Conservation (phyloP, 1,139 yeast genomes). For the Pichia sp. region DNA sequence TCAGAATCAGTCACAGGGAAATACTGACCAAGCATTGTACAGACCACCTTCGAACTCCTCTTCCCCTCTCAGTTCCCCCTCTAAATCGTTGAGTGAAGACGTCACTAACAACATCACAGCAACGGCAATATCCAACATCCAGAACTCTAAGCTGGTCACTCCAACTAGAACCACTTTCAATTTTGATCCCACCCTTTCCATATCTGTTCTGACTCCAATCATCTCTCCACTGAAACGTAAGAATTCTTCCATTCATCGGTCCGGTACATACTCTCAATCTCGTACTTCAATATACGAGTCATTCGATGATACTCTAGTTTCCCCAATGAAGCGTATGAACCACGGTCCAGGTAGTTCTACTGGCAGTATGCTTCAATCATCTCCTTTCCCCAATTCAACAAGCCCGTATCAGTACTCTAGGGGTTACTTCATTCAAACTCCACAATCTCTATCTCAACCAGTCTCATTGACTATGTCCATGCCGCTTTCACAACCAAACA, state of each 20-base stretch:
- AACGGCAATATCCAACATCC: slow-evolving; percentile 16
- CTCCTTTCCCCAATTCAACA: slow-evolving; percentile 20
- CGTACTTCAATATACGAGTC: slow-evolving; percentile 5
- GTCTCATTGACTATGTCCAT: too few species aligned
- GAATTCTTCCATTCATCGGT: slow-evolving; percentile 10
- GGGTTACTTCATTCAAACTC: slow-evolving; percentile 10
- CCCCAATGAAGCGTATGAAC: slow-evolving; percentile 25
- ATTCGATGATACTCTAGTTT: slow-evolving; percentile 11
- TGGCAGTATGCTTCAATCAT: slow-evolving; percentile 21
- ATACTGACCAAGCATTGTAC: not conserved
- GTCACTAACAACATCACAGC: slow-evolving; percentile 15
- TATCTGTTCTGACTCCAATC: slow-evolving; percentile 9
- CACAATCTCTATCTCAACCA: slow-evolving; percentile 13
- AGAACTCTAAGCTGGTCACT: slow-evolving; percentile 10
- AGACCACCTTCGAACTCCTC: slow-evolving; percentile 7
- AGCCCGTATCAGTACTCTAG: slow-evolving; percentile 15
- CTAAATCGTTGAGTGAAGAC: slow-evolving; percentile 13
- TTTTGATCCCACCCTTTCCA: slow-evolving; percentile 7
- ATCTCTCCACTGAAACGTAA: slow-evolving; percentile 25
- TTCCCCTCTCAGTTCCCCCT: slow-evolving; percentile 14
- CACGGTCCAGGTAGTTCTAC: too few species aligned
- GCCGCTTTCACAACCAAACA: too few species aligned
- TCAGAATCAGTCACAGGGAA: slow-evolving; percentile 19
- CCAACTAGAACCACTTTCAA: slow-evolving; percentile 6
- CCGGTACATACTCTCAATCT: slow-evolving; percentile 5